Conservation (phyloP, 768 basidiomycete species). For the Amyloporia xantha region DNA sequence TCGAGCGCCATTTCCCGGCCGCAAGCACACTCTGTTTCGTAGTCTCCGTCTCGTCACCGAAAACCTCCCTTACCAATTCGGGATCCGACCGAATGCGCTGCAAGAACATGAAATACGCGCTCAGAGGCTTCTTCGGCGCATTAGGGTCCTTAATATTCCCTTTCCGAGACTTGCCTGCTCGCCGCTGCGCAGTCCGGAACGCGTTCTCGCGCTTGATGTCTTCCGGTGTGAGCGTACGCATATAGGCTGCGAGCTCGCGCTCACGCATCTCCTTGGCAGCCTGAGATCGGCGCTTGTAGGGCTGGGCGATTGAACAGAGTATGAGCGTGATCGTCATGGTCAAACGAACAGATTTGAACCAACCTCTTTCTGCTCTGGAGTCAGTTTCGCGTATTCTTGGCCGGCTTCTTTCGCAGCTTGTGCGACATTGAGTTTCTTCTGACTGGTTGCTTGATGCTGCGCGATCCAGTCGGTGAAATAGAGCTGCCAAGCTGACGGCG, state of each 20-base stretch:
- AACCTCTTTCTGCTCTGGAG: constrained; percentile 82
- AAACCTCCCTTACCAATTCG: constrained; percentile 68
- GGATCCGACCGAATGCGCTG: constrained; percentile 82
- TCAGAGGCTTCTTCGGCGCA: constrained; percentile 92
- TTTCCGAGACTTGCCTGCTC: constrained; percentile 87
- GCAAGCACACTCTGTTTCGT: constrained; percentile 93
- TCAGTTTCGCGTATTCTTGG: constrained; percentile 77
- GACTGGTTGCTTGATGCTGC: constrained; percentile 70
- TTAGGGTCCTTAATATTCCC: constrained; percentile 96
- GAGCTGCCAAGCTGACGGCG: constrained; percentile 93
- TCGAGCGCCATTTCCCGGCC: constrained; percentile 87
- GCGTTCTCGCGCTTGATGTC: constrained; percentile 93
- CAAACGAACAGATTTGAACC: too few relatives aligned
- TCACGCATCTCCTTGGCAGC: constrained; percentile 82
- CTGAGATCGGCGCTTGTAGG: constrained; percentile 80
- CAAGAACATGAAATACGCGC: constrained; percentile 92
- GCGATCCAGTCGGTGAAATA: constrained; percentile 96
- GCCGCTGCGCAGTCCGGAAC: constrained; percentile 87
- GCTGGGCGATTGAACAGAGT: constrained; percentile 37
- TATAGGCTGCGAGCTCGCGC: constrained; percentile 75
- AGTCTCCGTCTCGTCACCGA: constrained; percentile 87
- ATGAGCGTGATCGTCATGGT: constrained; percentile 14
- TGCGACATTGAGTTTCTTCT: constrained; percentile 88
- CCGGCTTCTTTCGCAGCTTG: constrained; percentile 95
- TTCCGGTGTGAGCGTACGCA: constrained; percentile 84